Percentiles rank a stretch among this genome's conserved stretches.
phyloP scores from a whole-genome alignment of 75 land plant species.

The Sequoia sempervirens region DNA sequence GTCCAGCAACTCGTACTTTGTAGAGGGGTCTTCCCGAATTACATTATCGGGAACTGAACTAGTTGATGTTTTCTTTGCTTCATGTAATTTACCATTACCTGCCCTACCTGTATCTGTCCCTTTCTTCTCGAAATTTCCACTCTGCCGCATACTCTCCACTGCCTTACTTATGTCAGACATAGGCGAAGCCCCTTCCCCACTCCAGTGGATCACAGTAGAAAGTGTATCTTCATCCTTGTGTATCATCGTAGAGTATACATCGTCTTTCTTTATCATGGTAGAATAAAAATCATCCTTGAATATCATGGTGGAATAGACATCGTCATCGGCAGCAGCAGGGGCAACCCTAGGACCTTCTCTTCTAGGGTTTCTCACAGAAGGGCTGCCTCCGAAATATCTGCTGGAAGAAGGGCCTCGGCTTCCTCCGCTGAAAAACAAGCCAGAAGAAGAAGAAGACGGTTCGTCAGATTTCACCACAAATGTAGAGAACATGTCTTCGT shows the following conservation, averaged over 20 bases:
- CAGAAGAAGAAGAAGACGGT: constrained; percentile 12
- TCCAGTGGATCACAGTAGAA: constrained; percentile 12
- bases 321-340: not conserved
- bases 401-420: constrained; percentile 13
- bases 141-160: constrained; percentile 16
- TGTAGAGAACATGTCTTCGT: constrained; percentile 31
- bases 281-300: constrained; percentile 8
- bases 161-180: constrained; percentile 39
- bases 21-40: constrained; percentile 77
- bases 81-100: constrained; percentile 8
- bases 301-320: constrained; percentile 12
- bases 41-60: constrained; percentile 79
- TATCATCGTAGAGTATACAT: constrained; percentile 32
- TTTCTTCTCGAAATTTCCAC: constrained; percentile 19
- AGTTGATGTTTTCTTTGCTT: constrained; percentile 48
- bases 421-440: constrained; percentile 2
- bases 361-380: constrained; percentile 11
- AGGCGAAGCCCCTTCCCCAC: constrained; percentile 16
- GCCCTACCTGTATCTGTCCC: not conserved
- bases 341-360: constrained; percentile 1
- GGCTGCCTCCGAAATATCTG: constrained; percentile 5
- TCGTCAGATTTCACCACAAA: constrained; percentile 31
- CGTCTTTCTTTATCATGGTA: constrained; percentile 9
- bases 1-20: constrained; percentile 91
- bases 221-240: constrained; percentile 28